Evolutionary conservation across 257 asterid species (phyloP).

Genomic region (Salvia hispanica): DNA sequence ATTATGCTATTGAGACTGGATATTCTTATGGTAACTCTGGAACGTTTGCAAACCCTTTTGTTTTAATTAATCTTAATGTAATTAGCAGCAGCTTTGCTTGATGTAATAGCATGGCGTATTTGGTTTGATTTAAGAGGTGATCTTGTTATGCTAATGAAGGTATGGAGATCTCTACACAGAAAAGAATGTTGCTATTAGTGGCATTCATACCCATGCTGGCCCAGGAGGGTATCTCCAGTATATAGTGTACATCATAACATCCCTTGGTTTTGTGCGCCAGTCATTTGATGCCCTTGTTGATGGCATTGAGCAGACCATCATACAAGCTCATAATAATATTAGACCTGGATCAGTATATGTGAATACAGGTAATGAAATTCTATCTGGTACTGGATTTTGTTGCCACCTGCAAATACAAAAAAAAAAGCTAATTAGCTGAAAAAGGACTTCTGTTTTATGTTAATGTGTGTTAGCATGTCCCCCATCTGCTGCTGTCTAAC

Average conservation of each 20-base stretch:
- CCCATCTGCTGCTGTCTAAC: conserved; percentile 6
- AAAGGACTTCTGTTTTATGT: not conserved
- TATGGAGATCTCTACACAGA: conserved; percentile 88
- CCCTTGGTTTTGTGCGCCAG: conserved; percentile 96
- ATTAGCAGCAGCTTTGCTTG: conserved; percentile 10
- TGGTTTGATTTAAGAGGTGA: conserved; percentile 17
- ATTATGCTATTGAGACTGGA: conserved; percentile 6
- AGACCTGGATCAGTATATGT: conserved; percentile 88
- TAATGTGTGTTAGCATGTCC: conserved; percentile 6
- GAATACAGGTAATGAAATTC: conserved; percentile 61
- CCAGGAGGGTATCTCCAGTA: conserved; percentile 99
- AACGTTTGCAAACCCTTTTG: conserved; percentile 3
- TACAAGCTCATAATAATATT: conserved; percentile 87
- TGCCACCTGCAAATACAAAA: not conserved
- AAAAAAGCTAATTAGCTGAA: conserved; percentile 1
- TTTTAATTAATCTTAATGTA: not conserved
- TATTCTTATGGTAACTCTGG: conserved; percentile 25
- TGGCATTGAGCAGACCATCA: conserved; percentile 91
- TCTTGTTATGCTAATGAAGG: conserved; percentile 45
- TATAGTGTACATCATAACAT: conserved; percentile 84
- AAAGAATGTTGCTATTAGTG: conserved; percentile 91
- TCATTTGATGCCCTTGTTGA: conserved; percentile 95
- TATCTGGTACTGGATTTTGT: conserved; percentile 12
- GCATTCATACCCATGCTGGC: conserved; percentile 98
- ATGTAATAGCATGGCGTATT: not conserved